A percentile compares a stretch with the other conserved stretches of the same genome.
Evolutionary conservation across 495 filamentous ascomycete species (phyloP).

Genomic region (Neurospora sp.): DNA sequence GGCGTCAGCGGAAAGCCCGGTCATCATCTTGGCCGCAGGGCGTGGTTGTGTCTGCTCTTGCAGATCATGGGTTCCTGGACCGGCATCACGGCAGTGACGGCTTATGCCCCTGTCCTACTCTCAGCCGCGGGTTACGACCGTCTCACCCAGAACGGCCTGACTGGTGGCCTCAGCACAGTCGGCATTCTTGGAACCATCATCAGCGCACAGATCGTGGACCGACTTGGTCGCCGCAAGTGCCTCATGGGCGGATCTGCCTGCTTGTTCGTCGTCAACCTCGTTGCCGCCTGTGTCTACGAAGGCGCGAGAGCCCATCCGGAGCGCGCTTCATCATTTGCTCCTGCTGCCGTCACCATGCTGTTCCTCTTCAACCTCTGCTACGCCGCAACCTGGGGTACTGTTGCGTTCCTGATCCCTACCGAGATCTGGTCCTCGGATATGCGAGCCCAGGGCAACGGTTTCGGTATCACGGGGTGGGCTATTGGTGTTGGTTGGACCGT

Average conservation of each 20-base stretch:
- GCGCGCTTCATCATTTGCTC: slow-evolving; percentile 7
- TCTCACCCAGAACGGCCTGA: slow-evolving; percentile 10
- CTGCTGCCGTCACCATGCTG: slow-evolving; percentile 11
- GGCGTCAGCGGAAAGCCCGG: slow-evolving; percentile 1
- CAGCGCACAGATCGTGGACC: slow-evolving; percentile 12
- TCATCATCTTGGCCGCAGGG: slow-evolving; percentile 6
- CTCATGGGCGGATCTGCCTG: slow-evolving; percentile 6
- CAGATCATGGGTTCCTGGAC: slow-evolving; percentile 69
- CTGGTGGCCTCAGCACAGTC: slow-evolving; percentile 7
- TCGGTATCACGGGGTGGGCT: slow-evolving; percentile 10
- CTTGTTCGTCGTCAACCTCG: slow-evolving; percentile 7
- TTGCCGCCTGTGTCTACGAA: slow-evolving; percentile 8
- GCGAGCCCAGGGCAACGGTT: slow-evolving; percentile 10
- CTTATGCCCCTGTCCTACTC: slow-evolving; percentile 59
- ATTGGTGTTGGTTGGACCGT: slow-evolving; percentile 46
- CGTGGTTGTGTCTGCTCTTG: slow-evolving; percentile 43
- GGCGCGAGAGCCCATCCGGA: slow-evolving; percentile 5
- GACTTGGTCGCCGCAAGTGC: slow-evolving; percentile 7
- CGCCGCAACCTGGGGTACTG: slow-evolving; percentile 10
- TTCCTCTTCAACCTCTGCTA: slow-evolving; percentile 12
- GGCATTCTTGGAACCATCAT: slow-evolving; percentile 11
- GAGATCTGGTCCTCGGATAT: slow-evolving; percentile 11
- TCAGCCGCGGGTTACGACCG: slow-evolving; percentile 5
- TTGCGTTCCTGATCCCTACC: slow-evolving; percentile 10
- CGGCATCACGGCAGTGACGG: slow-evolving; percentile 61